phyloP scores from a whole-genome alignment of 2,329 filamentous ascomycete species.

The Coniochaeta sp. region DNA sequence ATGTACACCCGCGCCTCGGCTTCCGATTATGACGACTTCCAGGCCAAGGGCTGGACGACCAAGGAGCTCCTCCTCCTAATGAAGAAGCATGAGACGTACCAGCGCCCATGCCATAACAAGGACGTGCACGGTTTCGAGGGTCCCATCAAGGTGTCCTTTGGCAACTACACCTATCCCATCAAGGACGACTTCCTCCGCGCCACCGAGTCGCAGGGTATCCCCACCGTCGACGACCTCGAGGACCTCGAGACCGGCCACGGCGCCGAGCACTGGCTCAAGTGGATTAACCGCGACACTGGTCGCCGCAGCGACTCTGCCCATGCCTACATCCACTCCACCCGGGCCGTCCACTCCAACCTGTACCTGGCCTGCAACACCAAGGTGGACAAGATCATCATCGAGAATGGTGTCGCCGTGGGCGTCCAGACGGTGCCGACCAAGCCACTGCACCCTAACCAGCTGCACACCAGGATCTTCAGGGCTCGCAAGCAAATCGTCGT shows the following conservation, averaged over 20 bases:
- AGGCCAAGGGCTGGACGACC: conserved; percentile 72
- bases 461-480: conserved; percentile 48
- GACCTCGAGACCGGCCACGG: conserved; percentile 63
- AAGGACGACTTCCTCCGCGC: conserved; percentile 59
- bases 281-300: conserved; percentile 70
- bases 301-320: conserved; percentile 72
- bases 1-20: conserved; percentile 69
- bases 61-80: conserved; percentile 69
- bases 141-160: conserved; percentile 76
- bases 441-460: conserved; percentile 50
- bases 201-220: conserved; percentile 47
- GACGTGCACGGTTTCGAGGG: conserved; percentile 72
- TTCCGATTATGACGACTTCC: conserved; percentile 72
- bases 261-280: conserved; percentile 79
- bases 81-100: conserved; percentile 77
- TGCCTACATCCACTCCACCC: conserved; percentile 70
- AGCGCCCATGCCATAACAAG: conserved; percentile 55
- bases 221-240: conserved; percentile 67
- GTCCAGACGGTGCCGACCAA: conserved; percentile 67
- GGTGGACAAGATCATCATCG: conserved; percentile 68
- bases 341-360: conserved; percentile 61
- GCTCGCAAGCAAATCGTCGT: conserved; percentile 71
- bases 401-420: conserved; percentile 63
- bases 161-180: conserved; percentile 74
- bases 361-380: conserved; percentile 71